A percentile compares a stretch with the other conserved stretches of the same genome.
phyloP scores from a whole-genome alignment of 2,329 filamentous ascomycete species.

The Fusarium aywerte region DNA sequence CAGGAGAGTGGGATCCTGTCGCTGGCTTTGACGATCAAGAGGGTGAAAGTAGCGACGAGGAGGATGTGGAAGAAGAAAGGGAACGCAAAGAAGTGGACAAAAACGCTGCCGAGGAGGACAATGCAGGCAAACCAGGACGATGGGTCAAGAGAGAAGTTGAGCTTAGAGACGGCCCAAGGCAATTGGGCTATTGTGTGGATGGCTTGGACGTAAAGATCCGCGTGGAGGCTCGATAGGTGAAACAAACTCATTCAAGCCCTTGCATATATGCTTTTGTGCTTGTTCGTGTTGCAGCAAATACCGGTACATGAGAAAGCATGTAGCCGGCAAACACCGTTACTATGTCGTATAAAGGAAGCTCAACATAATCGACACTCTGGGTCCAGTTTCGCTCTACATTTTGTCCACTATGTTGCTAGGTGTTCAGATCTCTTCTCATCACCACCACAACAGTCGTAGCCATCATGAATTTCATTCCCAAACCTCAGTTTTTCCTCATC shows the following conservation, averaged over 20 bases:
- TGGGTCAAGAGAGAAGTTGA: slow-evolving; percentile 84
- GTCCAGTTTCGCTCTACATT: background rate
- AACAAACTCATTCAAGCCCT: slow-evolving; percentile 1
- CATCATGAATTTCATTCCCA: slow-evolving; percentile 31
- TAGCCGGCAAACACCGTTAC: slow-evolving; percentile 3
- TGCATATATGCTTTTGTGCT: slow-evolving; percentile 7
- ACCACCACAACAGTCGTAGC: background rate
- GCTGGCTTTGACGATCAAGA: slow-evolving; percentile 70
- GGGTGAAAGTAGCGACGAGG: slow-evolving; percentile 64
- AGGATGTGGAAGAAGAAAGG: slow-evolving; percentile 55
- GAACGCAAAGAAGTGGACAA: slow-evolving; percentile 32
- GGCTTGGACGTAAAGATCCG: slow-evolving; percentile 75
- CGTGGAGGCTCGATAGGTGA: slow-evolving; percentile 64
- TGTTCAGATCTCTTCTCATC: background rate
- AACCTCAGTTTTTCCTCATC: slow-evolving; percentile 55
- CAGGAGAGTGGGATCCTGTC: slow-evolving; percentile 88
- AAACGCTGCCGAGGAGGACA: slow-evolving; percentile 43
- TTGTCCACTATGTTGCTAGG: background rate
- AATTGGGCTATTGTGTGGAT: slow-evolving; percentile 86
- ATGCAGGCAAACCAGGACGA: slow-evolving; percentile 57
- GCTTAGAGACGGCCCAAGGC: slow-evolving; percentile 80
- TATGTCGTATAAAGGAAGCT: slow-evolving; percentile 10
- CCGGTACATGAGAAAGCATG: background rate
- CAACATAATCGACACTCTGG: background rate
- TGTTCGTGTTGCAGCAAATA: slow-evolving; percentile 25